Evolutionary conservation across 192 early-diverging fungal species (phyloP), one percentile per base, ranked within the genome.

Genomic region (Backusella australiensis): DNA sequence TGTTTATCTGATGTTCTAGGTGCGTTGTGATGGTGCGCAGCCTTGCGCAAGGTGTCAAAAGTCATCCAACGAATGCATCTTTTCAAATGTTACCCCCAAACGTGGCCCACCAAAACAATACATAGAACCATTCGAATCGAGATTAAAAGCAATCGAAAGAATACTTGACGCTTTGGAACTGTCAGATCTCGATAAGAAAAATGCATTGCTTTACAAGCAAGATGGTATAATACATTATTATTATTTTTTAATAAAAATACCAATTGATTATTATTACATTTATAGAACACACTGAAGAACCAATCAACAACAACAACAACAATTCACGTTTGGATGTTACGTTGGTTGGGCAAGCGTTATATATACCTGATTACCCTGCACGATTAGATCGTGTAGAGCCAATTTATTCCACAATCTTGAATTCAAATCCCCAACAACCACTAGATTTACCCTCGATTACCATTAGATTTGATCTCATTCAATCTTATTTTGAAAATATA

Each of bases 401-500:
- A 26, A 59, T 26, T 12, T 75, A 42, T 75, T 21, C 39, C 32
- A 46, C 49, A 6, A 56, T 70, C 23, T 49, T 29, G 4, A 59
- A 35, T 39, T 56, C 49, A 34, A 67, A 76, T 34, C 34, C 41
- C 14, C 67, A 17, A 23, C 66, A 53, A 52, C 36, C 67, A 65
- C 68, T 68, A 19, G 72, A 79, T 71, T 26, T 67, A 41, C 68
- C 67, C 19, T 46, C 52, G 21, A 12, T 69, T 11, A 23, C 72
- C 5, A 71, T 79, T 14, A 34, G 29, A 46, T 49, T 34, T 35
- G 75, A 79, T 39, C 69, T 82, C 4, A 56, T 88, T 19, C 78
- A 84, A 42, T 78, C 82, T 6, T 88, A 88, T 72, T 86, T 89
- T 38, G 80, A 85, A 9, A 78, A 84, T 65, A 78, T 86, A 67